Evolutionary conservation across 768 basidiomycete genomes (phyloP), one percentile per base, ranked within the genome.

Genomic region (Tricholoma sp.): DNA sequence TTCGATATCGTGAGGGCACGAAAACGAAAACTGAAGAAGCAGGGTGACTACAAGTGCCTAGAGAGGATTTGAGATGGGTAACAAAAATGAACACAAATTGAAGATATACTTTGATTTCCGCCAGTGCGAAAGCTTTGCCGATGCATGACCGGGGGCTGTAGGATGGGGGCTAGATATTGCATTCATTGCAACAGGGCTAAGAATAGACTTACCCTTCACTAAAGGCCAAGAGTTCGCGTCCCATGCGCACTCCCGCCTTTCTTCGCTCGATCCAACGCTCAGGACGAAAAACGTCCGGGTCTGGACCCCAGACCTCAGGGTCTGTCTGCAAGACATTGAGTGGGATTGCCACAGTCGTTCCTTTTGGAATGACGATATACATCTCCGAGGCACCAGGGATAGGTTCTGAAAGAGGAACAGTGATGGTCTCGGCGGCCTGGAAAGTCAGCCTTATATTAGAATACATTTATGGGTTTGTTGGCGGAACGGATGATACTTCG

Each of bases 241-340:
- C 71, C 47, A 69, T 70, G 35, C 69, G 66, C 16, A 66, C 55
- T 29, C 63, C 64, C 22, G 60, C 57, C 58, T 59, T 63, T 62
- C 69, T 74, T 56, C 70, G 70, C 51, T 77, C 74, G 10, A 85
- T 66, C 88, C 87, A 89, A 19, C 87, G 80, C 54, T 79, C 76
- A 3, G 86, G 86, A 21, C 80, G 73, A 65, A 86, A 89, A 12
- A 72, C 58, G 21, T 77, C 68, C 2, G 83, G 77, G 64, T 88
- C 83, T 5, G 74, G 63, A 5, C 87, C 87, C 87, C 88, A 89
- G 7, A 79, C 66, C 5, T 70, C 66, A 52, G 71, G 66, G 54
- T 85, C 80, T 31, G 66, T 76, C 57, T 86, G 84, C 16, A 82
- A 75, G 56, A 83, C 84, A 64, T 77, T 85, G 64, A 78, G 74